phyloP scores from a whole-genome alignment of 352 stramenopile genomes.

The Globisporangium cederbergense region DNA sequence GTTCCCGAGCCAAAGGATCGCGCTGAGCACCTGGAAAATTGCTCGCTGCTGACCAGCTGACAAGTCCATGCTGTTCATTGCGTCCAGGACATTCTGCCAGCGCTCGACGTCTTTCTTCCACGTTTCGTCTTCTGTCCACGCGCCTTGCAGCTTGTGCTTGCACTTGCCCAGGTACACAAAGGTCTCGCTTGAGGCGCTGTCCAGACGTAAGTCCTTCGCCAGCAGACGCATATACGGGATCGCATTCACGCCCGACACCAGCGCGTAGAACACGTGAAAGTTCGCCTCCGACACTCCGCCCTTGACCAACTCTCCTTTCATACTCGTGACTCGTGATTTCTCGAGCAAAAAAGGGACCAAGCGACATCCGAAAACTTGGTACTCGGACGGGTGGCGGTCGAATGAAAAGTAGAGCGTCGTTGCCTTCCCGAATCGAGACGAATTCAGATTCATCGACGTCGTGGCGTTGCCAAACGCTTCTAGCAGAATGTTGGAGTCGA shows the following conservation, averaged over 20 bases:
- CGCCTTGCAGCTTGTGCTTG: slow-evolving; percentile 30
- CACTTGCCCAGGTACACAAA: slow-evolving; percentile 53
- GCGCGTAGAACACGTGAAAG: slow-evolving; percentile 74
- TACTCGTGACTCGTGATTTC: slow-evolving; percentile 54
- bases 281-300: slow-evolving; percentile 29
- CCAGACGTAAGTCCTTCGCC: slow-evolving; percentile 41
- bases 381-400: slow-evolving; percentile 40
- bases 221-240: slow-evolving; percentile 27
- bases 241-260: slow-evolving; percentile 56
- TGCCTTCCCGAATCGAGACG: slow-evolving; percentile 69
- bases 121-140: slow-evolving; percentile 30
- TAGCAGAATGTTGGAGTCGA: slow-evolving; percentile 73
- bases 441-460: slow-evolving; percentile 69
- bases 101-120: slow-evolving; percentile 62
- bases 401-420: slow-evolving; percentile 50
- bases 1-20: slow-evolving; percentile 73
- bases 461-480: slow-evolving; percentile 71
- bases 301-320: background rate
- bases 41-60: slow-evolving; percentile 33
- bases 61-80: slow-evolving; percentile 44
- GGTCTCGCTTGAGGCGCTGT: slow-evolving; percentile 25
- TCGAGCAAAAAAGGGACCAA: slow-evolving; percentile 66
- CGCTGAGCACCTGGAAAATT: slow-evolving; percentile 63
- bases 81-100: slow-evolving; percentile 54
- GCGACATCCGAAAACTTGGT: slow-evolving; percentile 53